These are phyloP conservation scores for Gossypium bickii DNA, from an alignment of 345 rosid genomes.

Conservation along the genomic window DNA sequence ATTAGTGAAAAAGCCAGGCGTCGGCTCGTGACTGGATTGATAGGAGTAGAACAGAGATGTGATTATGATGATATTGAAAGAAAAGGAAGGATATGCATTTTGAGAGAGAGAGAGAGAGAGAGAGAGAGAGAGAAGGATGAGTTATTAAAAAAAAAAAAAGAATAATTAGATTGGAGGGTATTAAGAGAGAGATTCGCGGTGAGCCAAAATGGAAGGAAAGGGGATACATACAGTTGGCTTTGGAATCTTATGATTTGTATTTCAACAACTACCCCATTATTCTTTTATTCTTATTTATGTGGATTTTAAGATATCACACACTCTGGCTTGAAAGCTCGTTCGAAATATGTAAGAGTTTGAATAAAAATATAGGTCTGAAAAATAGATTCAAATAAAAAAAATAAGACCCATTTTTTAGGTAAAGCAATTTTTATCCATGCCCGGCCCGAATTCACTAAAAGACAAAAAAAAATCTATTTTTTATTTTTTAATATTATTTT, in stretches of 20 bases:
- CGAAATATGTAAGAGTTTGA: rapidly evolving
- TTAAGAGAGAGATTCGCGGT: conserved; percentile 40
- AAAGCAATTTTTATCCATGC: rapidly evolving
- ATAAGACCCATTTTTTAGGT: too few relatives aligned
- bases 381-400: too few relatives aligned
- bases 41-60: background rate
- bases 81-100: conserved; percentile 5
- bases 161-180: background rate
- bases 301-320: too few relatives aligned
- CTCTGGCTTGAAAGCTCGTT: too few relatives aligned
- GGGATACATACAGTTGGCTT: conserved; percentile 52
- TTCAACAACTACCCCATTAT: background rate
- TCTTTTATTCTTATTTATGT: too few relatives aligned
- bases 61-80: background rate
- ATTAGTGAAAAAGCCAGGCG: background rate
- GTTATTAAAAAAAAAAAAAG: background rate
- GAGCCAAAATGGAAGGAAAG: background rate
- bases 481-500: too few relatives aligned
- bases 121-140: background rate
- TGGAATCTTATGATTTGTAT: conserved; percentile 40
- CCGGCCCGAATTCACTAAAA: too few relatives aligned
- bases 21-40: background rate
- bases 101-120: background rate
- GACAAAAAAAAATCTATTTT: too few relatives aligned
- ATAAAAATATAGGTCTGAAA: rapidly evolving